Evolutionary conservation across 192 early-diverging fungal genomes (phyloP).

Genomic region (Radiomyces spectabilis): DNA sequence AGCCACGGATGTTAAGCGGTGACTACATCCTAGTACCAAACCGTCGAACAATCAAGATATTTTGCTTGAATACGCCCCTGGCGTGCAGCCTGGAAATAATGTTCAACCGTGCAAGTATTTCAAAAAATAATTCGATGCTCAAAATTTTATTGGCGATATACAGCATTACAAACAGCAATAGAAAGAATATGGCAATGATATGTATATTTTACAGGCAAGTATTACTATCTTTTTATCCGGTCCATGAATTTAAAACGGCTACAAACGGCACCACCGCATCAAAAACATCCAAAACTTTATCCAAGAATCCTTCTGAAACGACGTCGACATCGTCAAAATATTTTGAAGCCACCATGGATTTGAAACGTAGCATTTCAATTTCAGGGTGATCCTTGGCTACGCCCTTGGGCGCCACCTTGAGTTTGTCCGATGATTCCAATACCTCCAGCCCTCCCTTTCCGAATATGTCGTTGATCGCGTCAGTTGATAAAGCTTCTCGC

Average conservation of each 20-base stretch:
- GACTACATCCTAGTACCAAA: no score
- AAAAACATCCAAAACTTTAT: slow-evolving; percentile 33
- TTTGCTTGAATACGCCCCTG: no score
- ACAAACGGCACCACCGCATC: slow-evolving; percentile 45
- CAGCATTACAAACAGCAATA: no score
- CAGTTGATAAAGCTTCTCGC: slow-evolving; percentile 27
- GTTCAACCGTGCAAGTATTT: no score
- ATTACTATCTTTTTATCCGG: no score
- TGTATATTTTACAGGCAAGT: no score
- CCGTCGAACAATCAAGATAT: no score
- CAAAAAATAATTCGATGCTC: no score
- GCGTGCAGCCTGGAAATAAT: no score
- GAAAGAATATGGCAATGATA: no score
- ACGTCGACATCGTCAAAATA: slow-evolving; percentile 44
- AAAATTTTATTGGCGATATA: no score
- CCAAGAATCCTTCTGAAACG: slow-evolving; percentile 39
- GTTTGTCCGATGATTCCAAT: slow-evolving; percentile 18
- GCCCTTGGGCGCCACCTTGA: slow-evolving; percentile 53
- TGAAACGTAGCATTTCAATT: slow-evolving; percentile 44
- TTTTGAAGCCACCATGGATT: slow-evolving; percentile 41
- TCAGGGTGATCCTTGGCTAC: slow-evolving; percentile 44
- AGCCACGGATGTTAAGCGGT: no score
- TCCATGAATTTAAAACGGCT: slow-evolving; percentile 47
- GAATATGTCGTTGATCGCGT: slow-evolving; percentile 32
- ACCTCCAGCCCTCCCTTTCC: slow-evolving; percentile 28